A percentile compares a stretch with the other conserved stretches of the same genome.
These are phyloP conservation scores for Xylogone sp. DNA, from an alignment of 2,329 filamentous ascomycete species.

Conservation along the genomic window DNA sequence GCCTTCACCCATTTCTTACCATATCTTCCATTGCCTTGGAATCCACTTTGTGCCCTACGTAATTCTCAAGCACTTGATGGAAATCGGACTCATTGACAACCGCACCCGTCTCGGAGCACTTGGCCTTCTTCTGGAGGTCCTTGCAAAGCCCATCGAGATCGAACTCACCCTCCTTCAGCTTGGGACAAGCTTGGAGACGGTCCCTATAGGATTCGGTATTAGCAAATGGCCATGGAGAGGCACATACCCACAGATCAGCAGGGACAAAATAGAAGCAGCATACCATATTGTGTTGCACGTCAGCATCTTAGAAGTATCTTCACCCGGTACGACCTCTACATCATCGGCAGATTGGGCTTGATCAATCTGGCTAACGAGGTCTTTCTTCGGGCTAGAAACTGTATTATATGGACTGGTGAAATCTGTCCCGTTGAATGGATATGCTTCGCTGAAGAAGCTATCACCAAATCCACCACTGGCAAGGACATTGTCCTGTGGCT, in stretches of 20 bases:
- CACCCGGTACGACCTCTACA: slow-evolving; percentile 59
- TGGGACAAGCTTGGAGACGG: slow-evolving; percentile 79
- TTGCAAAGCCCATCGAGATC: slow-evolving; percentile 91
- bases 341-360: slow-evolving; percentile 69
- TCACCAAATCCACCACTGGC: slow-evolving; percentile 68
- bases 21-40: background rate
- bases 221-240: background rate
- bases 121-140: slow-evolving; percentile 91
- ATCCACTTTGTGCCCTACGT: slow-evolving; percentile 28
- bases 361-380: slow-evolving; percentile 76
- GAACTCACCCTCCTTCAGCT: slow-evolving; percentile 85
- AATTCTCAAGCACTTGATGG: slow-evolving; percentile 69
- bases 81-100: slow-evolving; percentile 89
- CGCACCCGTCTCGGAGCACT: slow-evolving; percentile 86
- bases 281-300: slow-evolving; percentile 94
- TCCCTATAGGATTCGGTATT: slow-evolving; percentile 57
- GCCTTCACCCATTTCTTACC: background rate
- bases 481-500: slow-evolving; percentile 79
- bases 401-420: slow-evolving; percentile 80
- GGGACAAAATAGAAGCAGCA: slow-evolving; percentile 30
- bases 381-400: slow-evolving; percentile 53
- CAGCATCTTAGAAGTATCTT: slow-evolving; percentile 61
- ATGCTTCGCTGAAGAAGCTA: slow-evolving; percentile 59
- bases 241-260: background rate
- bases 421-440: slow-evolving; percentile 63